Conservation (phyloP, 1,284 basidiomycete species). For the Boletus hoseneyae region DNA sequence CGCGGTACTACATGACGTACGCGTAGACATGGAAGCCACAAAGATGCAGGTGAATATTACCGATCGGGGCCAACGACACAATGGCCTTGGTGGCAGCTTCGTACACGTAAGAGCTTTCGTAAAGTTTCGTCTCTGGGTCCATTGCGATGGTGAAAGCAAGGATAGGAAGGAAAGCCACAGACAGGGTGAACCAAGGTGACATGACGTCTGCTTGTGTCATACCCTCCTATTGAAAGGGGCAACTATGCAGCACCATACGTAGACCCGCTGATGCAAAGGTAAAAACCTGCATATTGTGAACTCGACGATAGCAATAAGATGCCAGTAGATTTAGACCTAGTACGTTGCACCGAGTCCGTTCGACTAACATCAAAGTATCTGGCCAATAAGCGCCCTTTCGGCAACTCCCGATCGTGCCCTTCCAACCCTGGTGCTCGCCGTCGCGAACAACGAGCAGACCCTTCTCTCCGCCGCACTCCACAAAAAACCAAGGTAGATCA, state of each 20-base stretch:
- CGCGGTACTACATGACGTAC: slow-evolving; percentile 17
- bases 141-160: slow-evolving; percentile 5
- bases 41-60: slow-evolving; percentile 47
- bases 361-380: no score
- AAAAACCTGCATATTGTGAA: background rate
- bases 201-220: slow-evolving; percentile 12
- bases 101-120: slow-evolving; percentile 16
- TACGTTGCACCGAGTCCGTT: no score
- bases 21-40: slow-evolving; percentile 43
- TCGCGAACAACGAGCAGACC: slow-evolving; percentile 37
- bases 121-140: slow-evolving; percentile 13
- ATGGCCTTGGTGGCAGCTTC: slow-evolving; percentile 36
- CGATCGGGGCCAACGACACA: slow-evolving; percentile 46
- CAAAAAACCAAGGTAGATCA: slow-evolving; percentile 24
- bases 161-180: background rate
- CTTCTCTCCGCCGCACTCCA: slow-evolving; percentile 5
- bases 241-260: no score
- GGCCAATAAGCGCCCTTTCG: slow-evolving; percentile 14
- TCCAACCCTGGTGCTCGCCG: slow-evolving; percentile 25
- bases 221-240: slow-evolving; percentile 15
- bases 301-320: background rate
- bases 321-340: no score
- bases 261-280: no score
- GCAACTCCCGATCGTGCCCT: slow-evolving; percentile 24
- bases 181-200: background rate